A percentile compares a stretch with the other conserved stretches of the same genome.
These are phyloP conservation scores for Dryadomyces sulphureus DNA, from an alignment of 2,329 filamentous ascomycete species.

Conservation along the genomic window DNA sequence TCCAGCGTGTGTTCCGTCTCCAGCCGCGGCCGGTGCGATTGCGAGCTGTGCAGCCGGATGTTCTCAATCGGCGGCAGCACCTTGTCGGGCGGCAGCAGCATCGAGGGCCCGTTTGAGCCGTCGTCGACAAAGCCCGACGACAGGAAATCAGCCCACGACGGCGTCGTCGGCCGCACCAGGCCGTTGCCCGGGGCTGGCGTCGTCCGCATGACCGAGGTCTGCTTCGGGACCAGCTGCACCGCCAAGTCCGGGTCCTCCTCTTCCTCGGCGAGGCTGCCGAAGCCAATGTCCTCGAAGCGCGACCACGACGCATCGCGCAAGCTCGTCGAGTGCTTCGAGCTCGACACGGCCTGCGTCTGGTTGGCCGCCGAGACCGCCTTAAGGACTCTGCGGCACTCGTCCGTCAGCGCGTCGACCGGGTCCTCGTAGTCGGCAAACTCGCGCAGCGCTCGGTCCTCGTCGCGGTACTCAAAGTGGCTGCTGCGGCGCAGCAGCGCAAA, in stretches of 20 bases:
- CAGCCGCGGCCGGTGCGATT: slow-evolving; percentile 64
- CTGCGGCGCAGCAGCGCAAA: slow-evolving; percentile 81
- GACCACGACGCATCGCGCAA: slow-evolving; percentile 87
- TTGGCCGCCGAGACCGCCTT: slow-evolving; percentile 80
- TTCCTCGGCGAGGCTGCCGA: slow-evolving; percentile 61
- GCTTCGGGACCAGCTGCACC: slow-evolving; percentile 21
- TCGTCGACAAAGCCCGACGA: slow-evolving; percentile 83
- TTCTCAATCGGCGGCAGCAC: slow-evolving; percentile 70
- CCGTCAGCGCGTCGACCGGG: slow-evolving; percentile 72
- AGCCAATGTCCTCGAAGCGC: slow-evolving; percentile 88
- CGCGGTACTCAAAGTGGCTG: slow-evolving; percentile 89
- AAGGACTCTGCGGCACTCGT: slow-evolving; percentile 85
- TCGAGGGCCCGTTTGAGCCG: slow-evolving; percentile 46
- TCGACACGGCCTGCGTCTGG: slow-evolving; percentile 58
- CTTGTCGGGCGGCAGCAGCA: slow-evolving; percentile 84
- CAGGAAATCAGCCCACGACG: slow-evolving; percentile 96
- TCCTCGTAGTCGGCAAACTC: slow-evolving; percentile 83
- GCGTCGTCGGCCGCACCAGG: slow-evolving; percentile 73
- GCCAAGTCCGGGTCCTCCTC: slow-evolving; percentile 49
- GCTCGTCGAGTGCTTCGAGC: slow-evolving; percentile 55
- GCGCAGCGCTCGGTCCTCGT: slow-evolving; percentile 71
- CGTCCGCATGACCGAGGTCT: slow-evolving; percentile 35
- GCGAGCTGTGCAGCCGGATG: slow-evolving; percentile 67
- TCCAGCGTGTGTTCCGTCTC: slow-evolving; percentile 57
- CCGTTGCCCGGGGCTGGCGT: slow-evolving; percentile 54